These are phyloP conservation scores for Lodderomyces orthopsilosis DNA, from an alignment of 1,139 yeast species.

Conservation along the genomic window DNA sequence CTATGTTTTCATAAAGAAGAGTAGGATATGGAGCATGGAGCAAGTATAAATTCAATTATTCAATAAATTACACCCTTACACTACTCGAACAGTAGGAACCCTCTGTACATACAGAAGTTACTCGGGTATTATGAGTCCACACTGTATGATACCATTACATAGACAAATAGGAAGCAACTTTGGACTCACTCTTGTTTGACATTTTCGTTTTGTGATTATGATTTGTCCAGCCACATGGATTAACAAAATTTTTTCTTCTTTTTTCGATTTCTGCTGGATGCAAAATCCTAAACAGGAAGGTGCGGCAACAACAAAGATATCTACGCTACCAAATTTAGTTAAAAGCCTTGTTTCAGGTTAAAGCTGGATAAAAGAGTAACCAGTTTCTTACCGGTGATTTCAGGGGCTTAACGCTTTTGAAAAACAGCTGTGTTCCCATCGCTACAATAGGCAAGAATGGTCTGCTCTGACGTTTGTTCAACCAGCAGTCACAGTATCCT, in stretches of 20 bases:
- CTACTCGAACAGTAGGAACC: too few species aligned
- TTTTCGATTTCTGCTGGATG: slow-evolving; percentile 2
- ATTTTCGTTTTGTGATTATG: not conserved
- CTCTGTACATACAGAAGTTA: too few species aligned
- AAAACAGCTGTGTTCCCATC: too few species aligned
- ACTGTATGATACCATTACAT: not conserved
- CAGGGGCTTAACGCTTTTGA: not conserved
- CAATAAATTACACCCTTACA: too few species aligned
- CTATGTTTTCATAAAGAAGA: too few species aligned
- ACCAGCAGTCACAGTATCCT: not conserved
- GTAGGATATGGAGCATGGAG: too few species aligned
- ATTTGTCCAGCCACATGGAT: slow-evolving; percentile 1
- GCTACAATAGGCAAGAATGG: not conserved
- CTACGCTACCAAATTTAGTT: not conserved
- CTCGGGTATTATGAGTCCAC: too few species aligned
- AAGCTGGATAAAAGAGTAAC: not conserved
- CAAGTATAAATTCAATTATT: too few species aligned
- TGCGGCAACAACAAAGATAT: not conserved
- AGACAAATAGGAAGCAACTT: not conserved
- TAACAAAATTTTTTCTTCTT: not conserved
- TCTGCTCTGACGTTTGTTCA: not conserved
- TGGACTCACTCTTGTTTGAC: not conserved
- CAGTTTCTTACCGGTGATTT: not conserved
- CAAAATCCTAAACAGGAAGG: not conserved
- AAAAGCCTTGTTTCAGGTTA: not conserved